Percentiles rank a stretch among this genome's conserved stretches.
Evolutionary conservation across 2,329 filamentous ascomycete genomes (phyloP).

Genomic region (Penicillium occitanis): DNA sequence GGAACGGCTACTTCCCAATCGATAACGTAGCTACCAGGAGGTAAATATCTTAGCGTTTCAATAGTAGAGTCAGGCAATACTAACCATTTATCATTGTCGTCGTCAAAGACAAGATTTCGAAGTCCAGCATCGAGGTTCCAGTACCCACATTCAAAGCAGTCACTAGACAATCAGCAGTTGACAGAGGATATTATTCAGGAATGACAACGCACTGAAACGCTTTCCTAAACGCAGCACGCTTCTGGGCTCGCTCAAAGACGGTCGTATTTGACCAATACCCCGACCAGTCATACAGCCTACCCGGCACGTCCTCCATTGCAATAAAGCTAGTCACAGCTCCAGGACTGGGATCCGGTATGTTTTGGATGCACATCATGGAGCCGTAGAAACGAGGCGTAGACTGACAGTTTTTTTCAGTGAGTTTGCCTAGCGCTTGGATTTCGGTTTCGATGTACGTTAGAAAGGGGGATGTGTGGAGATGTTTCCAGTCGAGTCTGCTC

Average conservation of each 20-base stretch:
- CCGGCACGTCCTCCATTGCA: not conserved
- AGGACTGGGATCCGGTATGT: not conserved
- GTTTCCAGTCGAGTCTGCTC: not conserved
- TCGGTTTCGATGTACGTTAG: not conserved
- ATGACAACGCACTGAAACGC: not conserved
- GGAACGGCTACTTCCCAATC: not conserved
- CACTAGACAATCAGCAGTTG: not conserved
- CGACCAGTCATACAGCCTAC: not conserved
- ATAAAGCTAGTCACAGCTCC: conserved; percentile 6
- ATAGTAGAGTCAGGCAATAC: not conserved
- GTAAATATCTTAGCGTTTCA: not conserved
- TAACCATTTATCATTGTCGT: not conserved
- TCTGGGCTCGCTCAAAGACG: not conserved
- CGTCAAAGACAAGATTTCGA: conserved; percentile 5
- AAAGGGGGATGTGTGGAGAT: not conserved
- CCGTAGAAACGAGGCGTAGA: not conserved
- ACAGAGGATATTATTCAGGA: not conserved
- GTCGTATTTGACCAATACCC: not conserved
- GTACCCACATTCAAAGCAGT: not conserved
- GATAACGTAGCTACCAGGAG: not conserved
- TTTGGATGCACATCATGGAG: not conserved
- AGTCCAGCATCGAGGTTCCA: conserved; percentile 4
- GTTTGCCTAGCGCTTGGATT: not conserved
- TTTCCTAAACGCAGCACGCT: not conserved
- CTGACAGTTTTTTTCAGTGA: not conserved